Conservation (phyloP, 139 green algal species). For the Spirogloea muscicola region DNA sequence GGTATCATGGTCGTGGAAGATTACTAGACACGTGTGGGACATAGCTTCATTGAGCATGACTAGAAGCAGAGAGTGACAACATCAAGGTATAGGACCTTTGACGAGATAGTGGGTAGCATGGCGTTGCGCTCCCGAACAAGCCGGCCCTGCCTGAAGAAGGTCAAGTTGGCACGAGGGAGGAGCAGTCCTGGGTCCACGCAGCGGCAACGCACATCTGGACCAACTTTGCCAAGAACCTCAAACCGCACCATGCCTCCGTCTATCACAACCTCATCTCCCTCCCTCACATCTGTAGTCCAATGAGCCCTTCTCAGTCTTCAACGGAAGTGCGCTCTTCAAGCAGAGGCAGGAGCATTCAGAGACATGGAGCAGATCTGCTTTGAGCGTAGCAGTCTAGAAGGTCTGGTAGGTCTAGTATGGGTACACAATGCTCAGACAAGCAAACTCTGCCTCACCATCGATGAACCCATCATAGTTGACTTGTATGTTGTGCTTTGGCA, state of each 20-base stretch:
- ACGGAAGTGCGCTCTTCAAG: too few relatives aligned
- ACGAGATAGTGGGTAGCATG: constrained; percentile 71
- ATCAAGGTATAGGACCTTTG: constrained; percentile 70
- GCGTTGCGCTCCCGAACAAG: constrained; percentile 66
- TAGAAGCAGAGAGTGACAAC: constrained; percentile 60
- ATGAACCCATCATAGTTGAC: constrained; percentile 27
- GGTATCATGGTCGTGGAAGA: constrained; percentile 55
- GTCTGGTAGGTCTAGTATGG: too few relatives aligned
- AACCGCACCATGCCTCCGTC: constrained; percentile 79
- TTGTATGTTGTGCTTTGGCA: constrained; percentile 34
- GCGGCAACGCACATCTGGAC: constrained; percentile 61
- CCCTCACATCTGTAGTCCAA: constrained; percentile 46
- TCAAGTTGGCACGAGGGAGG: constrained; percentile 70
- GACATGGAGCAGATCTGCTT: too few relatives aligned
- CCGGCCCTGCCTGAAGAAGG: constrained; percentile 54
- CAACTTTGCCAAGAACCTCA: constrained; percentile 63
- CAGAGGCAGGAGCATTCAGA: too few relatives aligned
- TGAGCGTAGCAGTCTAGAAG: too few relatives aligned
- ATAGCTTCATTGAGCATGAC: constrained; percentile 66
- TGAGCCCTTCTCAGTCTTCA: too few relatives aligned
- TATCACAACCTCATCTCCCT: constrained; percentile 71
- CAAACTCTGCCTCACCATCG: too few relatives aligned
- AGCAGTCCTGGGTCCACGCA: constrained; percentile 73
- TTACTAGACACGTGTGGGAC: constrained; percentile 65
- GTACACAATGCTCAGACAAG: too few relatives aligned